Percentiles rank a stretch among this genome's conserved stretches.
These are phyloP conservation scores for Myriosclerotinia duriaeana DNA, from an alignment of 2,329 filamentous ascomycete species.

Conservation along the genomic window DNA sequence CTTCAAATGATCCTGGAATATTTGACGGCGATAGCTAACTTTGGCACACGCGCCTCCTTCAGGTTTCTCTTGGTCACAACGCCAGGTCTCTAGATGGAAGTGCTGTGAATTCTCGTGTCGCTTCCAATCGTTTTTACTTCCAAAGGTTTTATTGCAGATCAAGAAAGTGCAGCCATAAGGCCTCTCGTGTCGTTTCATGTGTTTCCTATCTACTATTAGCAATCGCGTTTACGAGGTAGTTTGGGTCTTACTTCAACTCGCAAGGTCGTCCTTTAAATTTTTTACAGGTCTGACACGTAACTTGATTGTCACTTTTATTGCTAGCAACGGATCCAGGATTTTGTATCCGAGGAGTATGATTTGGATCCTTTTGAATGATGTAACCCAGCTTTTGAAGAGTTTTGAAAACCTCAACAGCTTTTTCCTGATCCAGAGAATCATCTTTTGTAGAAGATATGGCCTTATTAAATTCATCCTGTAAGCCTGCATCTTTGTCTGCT, in stretches of 20 bases:
- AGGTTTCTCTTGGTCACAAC: conserved; percentile 54
- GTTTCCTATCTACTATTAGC: conserved; percentile 60
- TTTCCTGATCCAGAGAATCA: conserved; percentile 29
- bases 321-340: conserved; percentile 35
- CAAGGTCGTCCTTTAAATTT: conserved; percentile 53
- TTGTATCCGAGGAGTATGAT: conserved; percentile 27
- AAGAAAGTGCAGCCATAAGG: conserved; percentile 80
- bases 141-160: conserved; percentile 70
- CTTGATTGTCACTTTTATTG: conserved; percentile 36
- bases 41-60: conserved; percentile 51
- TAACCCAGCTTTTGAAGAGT: conserved; percentile 34
- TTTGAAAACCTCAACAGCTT: conserved; percentile 33
- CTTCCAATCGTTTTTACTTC: conserved; percentile 95
- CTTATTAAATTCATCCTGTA: background rate
- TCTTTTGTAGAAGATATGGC: conserved; percentile 5
- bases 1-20: conserved; percentile 62
- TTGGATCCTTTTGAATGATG: conserved; percentile 32
- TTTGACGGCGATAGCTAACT: conserved; percentile 57
- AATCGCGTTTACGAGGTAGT: background rate
- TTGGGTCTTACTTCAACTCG: conserved; percentile 54
- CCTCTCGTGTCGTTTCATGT: conserved; percentile 74
- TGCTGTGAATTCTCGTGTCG: conserved; percentile 84
- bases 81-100: conserved; percentile 68
- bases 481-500: conserved; percentile 20
- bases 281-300: conserved; percentile 45